These are phyloP conservation scores for Herpetomonas tarakana DNA, from an alignment of 208 protist species.

Conservation along the genomic window DNA sequence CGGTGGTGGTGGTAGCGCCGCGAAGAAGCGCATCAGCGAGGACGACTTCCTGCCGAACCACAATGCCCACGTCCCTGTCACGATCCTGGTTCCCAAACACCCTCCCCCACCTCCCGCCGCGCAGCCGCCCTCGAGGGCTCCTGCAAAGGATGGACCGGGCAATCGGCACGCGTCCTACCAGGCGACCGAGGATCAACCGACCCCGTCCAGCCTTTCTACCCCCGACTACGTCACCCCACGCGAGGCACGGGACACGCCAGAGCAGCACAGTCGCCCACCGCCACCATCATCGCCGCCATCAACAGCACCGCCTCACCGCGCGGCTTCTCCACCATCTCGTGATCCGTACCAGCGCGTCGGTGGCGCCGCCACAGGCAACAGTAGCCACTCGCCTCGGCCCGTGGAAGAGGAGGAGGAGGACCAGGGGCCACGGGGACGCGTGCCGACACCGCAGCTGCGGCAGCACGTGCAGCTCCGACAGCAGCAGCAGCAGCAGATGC, in stretches of 20 bases:
- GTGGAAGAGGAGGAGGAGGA: too few relatives aligned
- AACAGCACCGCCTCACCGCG: neutral
- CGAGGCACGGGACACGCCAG: neutral
- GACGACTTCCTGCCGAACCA: neutral
- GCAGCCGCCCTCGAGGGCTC: too few relatives aligned
- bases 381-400: too few relatives aligned
- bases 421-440: neutral
- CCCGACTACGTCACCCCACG: neutral
- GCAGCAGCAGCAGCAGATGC: neutral
- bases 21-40: neutral
- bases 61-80: neutral
- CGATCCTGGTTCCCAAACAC: neutral
- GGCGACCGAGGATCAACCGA: neutral
- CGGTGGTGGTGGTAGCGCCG: neutral
- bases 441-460: slow-evolving; percentile 1
- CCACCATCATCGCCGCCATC: too few relatives aligned
- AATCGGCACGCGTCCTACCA: too few relatives aligned
- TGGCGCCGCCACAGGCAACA: too few relatives aligned
- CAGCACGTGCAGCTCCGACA: too few relatives aligned
- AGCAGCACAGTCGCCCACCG: neutral
- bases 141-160: too few relatives aligned
- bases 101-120: neutral
- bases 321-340: neutral
- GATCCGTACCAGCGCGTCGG: neutral
- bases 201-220: neutral